A percentile compares a stretch with the other conserved stretches of the same genome.
These are phyloP conservation scores for Pseudoscleropodium purum DNA, from an alignment of 225 moss, liverwort and hornwort species.

Conservation along the genomic window DNA sequence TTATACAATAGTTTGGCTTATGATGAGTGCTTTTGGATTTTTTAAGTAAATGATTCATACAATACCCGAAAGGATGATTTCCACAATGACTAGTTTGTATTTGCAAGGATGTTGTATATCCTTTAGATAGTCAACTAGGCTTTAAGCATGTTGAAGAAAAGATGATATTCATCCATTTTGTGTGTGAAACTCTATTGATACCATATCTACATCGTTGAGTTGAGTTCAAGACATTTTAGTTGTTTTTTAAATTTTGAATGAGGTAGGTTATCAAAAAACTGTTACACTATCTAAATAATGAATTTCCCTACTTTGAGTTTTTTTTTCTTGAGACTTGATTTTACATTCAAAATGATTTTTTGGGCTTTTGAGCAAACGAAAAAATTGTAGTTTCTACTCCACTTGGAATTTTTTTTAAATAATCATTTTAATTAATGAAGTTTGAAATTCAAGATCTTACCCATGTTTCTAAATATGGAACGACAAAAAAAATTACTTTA, in stretches of 20 bases:
- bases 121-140: neutral
- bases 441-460: neutral
- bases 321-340: neutral
- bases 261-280: neutral
- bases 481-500: neutral
- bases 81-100: fast-evolving
- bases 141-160: neutral
- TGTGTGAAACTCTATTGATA: neutral
- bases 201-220: neutral
- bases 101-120: neutral
- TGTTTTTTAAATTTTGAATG: neutral
- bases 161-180: neutral
- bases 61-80: neutral
- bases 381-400: neutral
- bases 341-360: neutral
- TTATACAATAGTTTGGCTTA: fast-evolving
- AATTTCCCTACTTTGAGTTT: neutral
- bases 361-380: neutral
- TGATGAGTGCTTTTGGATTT: neutral
- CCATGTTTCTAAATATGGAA: neutral
- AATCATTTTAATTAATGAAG: neutral
- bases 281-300: neutral
- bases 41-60: neutral
- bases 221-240: neutral
- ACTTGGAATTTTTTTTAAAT: neutral